Evolutionary conservation across 2,329 filamentous ascomycete genomes (phyloP).

Genomic region (Xylaria sp.): DNA sequence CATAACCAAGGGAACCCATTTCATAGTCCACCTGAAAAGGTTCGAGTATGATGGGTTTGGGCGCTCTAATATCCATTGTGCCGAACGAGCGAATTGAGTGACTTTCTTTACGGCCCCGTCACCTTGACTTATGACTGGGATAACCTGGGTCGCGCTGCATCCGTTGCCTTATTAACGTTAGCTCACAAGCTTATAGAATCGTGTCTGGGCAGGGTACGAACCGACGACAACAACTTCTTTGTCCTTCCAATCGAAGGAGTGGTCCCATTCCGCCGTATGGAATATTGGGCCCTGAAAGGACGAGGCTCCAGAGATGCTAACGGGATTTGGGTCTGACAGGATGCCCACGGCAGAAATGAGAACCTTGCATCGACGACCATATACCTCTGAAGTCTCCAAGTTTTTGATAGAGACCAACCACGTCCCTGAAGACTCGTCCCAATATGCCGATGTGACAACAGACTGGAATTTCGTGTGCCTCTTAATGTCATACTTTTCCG

Average conservation of each 20-base stretch:
- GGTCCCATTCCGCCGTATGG: slow-evolving; percentile 33
- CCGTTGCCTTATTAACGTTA: slow-evolving; percentile 31
- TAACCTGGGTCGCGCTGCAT: slow-evolving; percentile 32
- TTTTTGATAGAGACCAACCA: slow-evolving; percentile 32
- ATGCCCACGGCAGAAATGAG: slow-evolving; percentile 30
- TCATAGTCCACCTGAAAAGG: slow-evolving; percentile 33
- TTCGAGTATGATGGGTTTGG: slow-evolving; percentile 29
- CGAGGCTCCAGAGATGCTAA: slow-evolving; percentile 22
- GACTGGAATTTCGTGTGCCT: slow-evolving; percentile 26
- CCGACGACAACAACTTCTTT: slow-evolving; percentile 33
- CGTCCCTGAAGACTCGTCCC: slow-evolving; percentile 28
- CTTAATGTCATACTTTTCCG: slow-evolving; percentile 25
- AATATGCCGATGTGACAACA: slow-evolving; percentile 20
- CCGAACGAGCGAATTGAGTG: slow-evolving; percentile 31
- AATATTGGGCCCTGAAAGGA: slow-evolving; percentile 31
- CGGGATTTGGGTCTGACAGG: slow-evolving; percentile 26
- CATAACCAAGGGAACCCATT: slow-evolving; percentile 35
- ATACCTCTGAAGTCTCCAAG: slow-evolving; percentile 24
- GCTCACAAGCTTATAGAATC: not conserved
- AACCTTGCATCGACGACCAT: slow-evolving; percentile 31
- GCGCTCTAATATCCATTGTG: slow-evolving; percentile 33
- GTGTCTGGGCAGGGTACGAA: not conserved
- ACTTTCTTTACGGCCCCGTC: slow-evolving; percentile 29
- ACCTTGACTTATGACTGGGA: slow-evolving; percentile 27
- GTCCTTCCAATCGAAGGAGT: slow-evolving; percentile 31